phyloP scores from a whole-genome alignment of 805 yeast genomes.

The Clavispora santaluciae region DNA sequence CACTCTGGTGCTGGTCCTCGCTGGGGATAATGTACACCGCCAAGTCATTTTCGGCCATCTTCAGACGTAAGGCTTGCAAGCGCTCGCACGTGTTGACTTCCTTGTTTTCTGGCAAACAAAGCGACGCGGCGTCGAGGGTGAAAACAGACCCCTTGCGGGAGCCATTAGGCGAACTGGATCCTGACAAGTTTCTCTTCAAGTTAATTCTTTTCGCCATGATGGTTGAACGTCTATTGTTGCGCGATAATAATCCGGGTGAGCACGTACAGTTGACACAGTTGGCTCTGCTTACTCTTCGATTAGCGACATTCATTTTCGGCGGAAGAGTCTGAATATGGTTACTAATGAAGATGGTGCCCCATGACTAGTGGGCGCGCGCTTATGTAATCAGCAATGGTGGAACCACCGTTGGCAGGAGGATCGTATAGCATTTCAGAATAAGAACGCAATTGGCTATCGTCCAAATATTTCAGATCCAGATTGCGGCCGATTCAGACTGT shows the following conservation, averaged over 20 bases:
- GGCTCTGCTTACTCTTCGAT: slow-evolving; percentile 32
- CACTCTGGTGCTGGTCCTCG: slow-evolving; percentile 92
- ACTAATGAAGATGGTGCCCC: not conserved
- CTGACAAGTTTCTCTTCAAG: slow-evolving; percentile 11
- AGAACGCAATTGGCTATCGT: too few species aligned
- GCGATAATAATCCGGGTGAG: slow-evolving; percentile 73
- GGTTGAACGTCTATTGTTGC: slow-evolving; percentile 59
- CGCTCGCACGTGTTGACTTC: slow-evolving; percentile 51
- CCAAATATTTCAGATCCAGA: too few species aligned
- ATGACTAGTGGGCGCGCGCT: slow-evolving; percentile 1
- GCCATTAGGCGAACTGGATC: slow-evolving; percentile 18
- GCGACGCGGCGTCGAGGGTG: slow-evolving; percentile 41
- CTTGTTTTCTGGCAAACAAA: slow-evolving; percentile 39
- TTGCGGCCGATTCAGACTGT: too few species aligned
- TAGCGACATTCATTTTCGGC: slow-evolving; percentile 10
- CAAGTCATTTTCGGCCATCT: slow-evolving; percentile 59
- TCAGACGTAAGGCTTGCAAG: slow-evolving; percentile 49
- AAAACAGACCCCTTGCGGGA: slow-evolving; percentile 39
- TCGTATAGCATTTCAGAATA: too few species aligned
- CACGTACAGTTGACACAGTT: slow-evolving; percentile 75
- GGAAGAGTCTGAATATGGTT: not conserved
- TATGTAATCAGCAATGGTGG: not conserved
- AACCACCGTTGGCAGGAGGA: too few species aligned
- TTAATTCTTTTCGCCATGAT: slow-evolving; percentile 41
- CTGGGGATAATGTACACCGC: slow-evolving; percentile 77